These are phyloP conservation scores for Rhodotorula sp. DNA, from an alignment of 1,284 basidiomycete genomes.

Conservation along the genomic window DNA sequence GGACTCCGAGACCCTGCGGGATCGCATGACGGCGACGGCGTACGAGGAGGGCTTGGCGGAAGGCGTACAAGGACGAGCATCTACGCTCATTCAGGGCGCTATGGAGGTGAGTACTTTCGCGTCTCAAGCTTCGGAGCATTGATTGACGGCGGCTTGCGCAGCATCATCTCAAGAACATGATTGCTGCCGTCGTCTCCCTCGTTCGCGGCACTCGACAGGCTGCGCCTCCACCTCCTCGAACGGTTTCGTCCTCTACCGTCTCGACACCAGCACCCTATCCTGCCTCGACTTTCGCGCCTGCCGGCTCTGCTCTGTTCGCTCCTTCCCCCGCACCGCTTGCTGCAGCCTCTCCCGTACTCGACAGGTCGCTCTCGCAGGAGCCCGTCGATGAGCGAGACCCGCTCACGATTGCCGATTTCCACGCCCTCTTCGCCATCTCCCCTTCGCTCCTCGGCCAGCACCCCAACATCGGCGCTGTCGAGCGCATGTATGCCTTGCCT, in stretches of 20 bases:
- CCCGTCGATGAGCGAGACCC: not conserved
- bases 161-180: slow-evolving; percentile 32
- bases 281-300: slow-evolving; percentile 19
- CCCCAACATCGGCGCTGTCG: slow-evolving; percentile 27
- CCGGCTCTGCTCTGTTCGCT: not conserved
- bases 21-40: slow-evolving; percentile 50
- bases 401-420: slow-evolving; percentile 31
- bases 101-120: slow-evolving; percentile 31
- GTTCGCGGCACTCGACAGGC: slow-evolving; percentile 21
- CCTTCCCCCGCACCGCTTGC: not conserved
- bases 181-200: slow-evolving; percentile 32
- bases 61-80: slow-evolving; percentile 43
- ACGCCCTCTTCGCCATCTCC: slow-evolving; percentile 35
- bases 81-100: slow-evolving; percentile 19
- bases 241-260: not conserved
- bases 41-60: slow-evolving; percentile 48
- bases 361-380: not conserved
- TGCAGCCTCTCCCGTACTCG: not conserved
- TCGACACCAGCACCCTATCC: not conserved
- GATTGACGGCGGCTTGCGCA: not conserved
- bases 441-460: slow-evolving; percentile 29
- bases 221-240: not conserved
- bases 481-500: slow-evolving; percentile 35
- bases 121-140: too few relatives aligned
- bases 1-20: slow-evolving; percentile 48